Percentiles rank a stretch among this genome's conserved stretches.
These are phyloP conservation scores for Spergularia bocconei DNA, from an alignment of 148 eudicot species.

Conservation along the genomic window DNA sequence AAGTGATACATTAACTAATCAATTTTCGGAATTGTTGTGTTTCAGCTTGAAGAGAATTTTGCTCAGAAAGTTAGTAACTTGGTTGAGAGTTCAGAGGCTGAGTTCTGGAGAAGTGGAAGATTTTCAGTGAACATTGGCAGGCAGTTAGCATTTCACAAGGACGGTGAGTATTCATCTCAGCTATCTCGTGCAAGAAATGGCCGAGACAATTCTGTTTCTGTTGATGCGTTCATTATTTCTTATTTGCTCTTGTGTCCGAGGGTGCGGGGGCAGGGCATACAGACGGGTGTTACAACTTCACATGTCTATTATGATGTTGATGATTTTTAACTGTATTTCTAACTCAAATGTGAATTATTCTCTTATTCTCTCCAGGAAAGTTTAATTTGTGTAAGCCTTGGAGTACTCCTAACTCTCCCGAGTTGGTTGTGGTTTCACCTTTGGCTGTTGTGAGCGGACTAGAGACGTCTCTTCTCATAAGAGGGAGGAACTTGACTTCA, in stretches of 20 bases:
- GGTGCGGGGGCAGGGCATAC: no score
- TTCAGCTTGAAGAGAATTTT: slow-evolving; percentile 68
- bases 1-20: slow-evolving; percentile 18
- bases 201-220: not conserved
- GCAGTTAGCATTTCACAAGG: slow-evolving; percentile 38
- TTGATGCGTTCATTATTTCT: not conserved
- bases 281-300: not conserved
- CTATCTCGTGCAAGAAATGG: not conserved
- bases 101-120: slow-evolving; percentile 70
- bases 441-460: slow-evolving; percentile 77
- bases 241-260: not conserved
- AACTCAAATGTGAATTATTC: not conserved
- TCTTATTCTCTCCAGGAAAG: slow-evolving; percentile 21
- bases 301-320: not conserved
- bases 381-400: slow-evolving; percentile 32
- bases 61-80: slow-evolving; percentile 42
- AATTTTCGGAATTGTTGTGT: slow-evolving; percentile 17
- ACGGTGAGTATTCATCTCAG: slow-evolving; percentile 15
- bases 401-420: slow-evolving; percentile 41
- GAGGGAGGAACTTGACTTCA: slow-evolving; percentile 50
- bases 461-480: slow-evolving; percentile 50
- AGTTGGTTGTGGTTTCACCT: slow-evolving; percentile 65
- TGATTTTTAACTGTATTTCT: not conserved
- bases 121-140: slow-evolving; percentile 61
- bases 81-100: slow-evolving; percentile 44